phyloP scores from a whole-genome alignment of 345 rosid genomes.

The Citrus trifoliata region DNA sequence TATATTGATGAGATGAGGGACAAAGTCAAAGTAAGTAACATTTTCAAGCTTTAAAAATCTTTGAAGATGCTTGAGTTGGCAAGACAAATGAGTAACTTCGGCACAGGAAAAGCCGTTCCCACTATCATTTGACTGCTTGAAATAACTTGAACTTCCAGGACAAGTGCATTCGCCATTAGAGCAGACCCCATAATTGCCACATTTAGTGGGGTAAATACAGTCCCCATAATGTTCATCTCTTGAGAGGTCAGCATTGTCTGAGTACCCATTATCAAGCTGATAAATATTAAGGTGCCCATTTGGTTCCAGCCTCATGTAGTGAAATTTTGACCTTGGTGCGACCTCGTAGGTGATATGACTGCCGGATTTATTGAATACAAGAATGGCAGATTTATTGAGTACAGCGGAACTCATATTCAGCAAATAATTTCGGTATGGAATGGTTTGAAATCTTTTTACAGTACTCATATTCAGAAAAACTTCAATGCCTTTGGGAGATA shows the following conservation, averaged over 20 bases:
- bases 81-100: conserved; percentile 1
- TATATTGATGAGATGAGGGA: not conserved
- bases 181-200: conserved; percentile 28
- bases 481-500: not conserved
- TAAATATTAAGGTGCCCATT: conserved; percentile 16
- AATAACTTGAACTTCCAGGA: not conserved
- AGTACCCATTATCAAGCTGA: conserved; percentile 6
- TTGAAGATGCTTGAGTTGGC: conserved; percentile 5
- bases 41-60: not conserved
- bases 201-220: conserved; percentile 16
- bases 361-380: not conserved
- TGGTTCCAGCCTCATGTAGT: conserved; percentile 14
- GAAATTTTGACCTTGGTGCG: not conserved
- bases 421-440: not conserved
- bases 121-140: not conserved
- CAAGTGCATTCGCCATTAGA: conserved; percentile 16
- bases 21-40: conserved; percentile 15
- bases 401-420: not conserved
- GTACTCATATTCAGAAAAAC: conserved; percentile 2
- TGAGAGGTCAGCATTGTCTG: conserved; percentile 6
- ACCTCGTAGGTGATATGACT: not conserved
- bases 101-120: conserved; percentile 4
- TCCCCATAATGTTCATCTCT: not conserved
- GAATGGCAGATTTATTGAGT: not conserved
- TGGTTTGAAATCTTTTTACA: not conserved